Conservation (phyloP, 805 yeast species). For the Brettanomyces custersianus region DNA sequence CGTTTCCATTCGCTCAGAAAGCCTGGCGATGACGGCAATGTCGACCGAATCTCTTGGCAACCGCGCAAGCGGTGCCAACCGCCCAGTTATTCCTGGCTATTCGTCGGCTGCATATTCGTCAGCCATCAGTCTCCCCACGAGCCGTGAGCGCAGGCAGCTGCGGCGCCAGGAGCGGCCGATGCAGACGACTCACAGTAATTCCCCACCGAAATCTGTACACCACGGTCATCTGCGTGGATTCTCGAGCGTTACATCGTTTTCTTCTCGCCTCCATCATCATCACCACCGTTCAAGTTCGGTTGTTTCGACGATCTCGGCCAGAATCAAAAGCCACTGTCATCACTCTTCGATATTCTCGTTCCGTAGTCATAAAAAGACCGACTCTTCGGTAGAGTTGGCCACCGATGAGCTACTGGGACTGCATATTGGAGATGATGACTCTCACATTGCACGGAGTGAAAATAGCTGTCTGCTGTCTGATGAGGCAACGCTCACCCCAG, state of each 20-base stretch:
- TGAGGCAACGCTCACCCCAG: constrained; percentile 20
- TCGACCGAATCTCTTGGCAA: too few species aligned
- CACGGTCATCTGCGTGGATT: neutral
- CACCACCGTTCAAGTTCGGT: constrained; percentile 19
- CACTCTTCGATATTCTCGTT: constrained; percentile 17
- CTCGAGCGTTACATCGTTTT: neutral
- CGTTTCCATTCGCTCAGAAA: too few species aligned
- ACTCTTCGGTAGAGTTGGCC: constrained; percentile 19
- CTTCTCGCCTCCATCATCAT: constrained; percentile 5
- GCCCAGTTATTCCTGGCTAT: too few species aligned
- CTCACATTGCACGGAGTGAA: constrained; percentile 1
- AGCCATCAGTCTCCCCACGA: too few species aligned
- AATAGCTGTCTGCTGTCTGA: constrained; percentile 19
- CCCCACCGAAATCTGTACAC: neutral
- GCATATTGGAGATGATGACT: constrained; percentile 1
- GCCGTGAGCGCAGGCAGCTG: too few species aligned
- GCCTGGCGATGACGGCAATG: too few species aligned
- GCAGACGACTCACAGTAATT: too few species aligned
- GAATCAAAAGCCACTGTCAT: constrained; percentile 18
- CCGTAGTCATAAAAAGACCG: constrained; percentile 9
- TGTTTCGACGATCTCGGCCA: constrained; percentile 18
- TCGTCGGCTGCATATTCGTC: too few species aligned
- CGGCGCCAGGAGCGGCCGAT: too few species aligned
- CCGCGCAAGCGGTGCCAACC: too few species aligned
- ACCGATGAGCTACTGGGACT: constrained; percentile 21